Percentiles rank a stretch among this genome's conserved stretches.
Evolutionary conservation across 148 eudicot genomes (phyloP).

Genomic region (Beta vulgaris): DNA sequence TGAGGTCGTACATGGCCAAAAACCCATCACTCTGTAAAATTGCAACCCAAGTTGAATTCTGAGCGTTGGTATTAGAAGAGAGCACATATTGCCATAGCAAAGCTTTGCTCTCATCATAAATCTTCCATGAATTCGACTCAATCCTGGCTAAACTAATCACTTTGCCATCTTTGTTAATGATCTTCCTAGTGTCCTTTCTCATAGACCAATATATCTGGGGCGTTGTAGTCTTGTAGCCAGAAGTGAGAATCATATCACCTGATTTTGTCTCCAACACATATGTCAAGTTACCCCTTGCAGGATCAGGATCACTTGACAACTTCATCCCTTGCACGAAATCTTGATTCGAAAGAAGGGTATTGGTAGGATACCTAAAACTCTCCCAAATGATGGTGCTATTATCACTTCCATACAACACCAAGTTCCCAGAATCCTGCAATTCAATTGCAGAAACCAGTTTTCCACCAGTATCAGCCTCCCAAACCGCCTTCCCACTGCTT

Average conservation of each 20-base stretch:
- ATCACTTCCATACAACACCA: constrained; percentile 59
- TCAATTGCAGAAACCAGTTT: constrained; percentile 59
- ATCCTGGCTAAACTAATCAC: constrained; percentile 38
- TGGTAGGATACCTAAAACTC: constrained; percentile 76
- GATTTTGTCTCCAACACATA: constrained; percentile 60
- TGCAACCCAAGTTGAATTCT: constrained; percentile 68
- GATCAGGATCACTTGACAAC: constrained; percentile 47
- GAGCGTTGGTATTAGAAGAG: constrained; percentile 28
- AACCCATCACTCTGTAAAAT: constrained; percentile 60
- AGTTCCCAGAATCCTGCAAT: constrained; percentile 65
- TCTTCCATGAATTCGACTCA: constrained; percentile 68
- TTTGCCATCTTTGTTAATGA: constrained; percentile 50
- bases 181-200: constrained; percentile 51
- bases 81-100: constrained; percentile 64
- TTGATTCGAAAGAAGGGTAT: constrained; percentile 70
- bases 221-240: constrained; percentile 34
- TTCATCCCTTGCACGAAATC: constrained; percentile 61
- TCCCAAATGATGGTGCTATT: constrained; percentile 53
- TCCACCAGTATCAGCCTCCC: constrained; percentile 63
- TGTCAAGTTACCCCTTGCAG: constrained; percentile 47
- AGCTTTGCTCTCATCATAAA: constrained; percentile 48
- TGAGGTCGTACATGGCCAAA: constrained; percentile 47
- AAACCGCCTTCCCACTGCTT: constrained; percentile 43
- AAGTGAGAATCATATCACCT: constrained; percentile 65
- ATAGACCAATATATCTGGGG: constrained; percentile 89